Percentiles rank a stretch among this genome's conserved stretches.
Conservation (phyloP, 768 basidiomycete species). For the Mycena galericulata region DNA sequence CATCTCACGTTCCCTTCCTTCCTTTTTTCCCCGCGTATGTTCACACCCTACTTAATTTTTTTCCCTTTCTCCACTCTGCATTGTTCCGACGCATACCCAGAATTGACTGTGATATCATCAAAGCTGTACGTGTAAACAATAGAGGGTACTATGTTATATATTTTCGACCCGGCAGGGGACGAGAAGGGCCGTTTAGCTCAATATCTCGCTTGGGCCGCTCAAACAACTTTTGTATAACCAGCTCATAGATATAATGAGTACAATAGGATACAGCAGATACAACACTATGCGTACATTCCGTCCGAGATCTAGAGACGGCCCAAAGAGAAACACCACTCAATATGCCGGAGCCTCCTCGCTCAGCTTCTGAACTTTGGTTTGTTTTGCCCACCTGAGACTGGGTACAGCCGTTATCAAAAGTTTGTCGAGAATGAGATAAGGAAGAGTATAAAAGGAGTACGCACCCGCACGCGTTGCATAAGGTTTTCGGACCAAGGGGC, state of each 20-base stretch:
- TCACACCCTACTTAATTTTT: constrained; percentile 24
- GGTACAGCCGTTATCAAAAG: too few species aligned
- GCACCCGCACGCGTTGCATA: constrained; percentile 97
- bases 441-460: too few species aligned
- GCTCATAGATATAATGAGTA: too few species aligned
- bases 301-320: neutral
- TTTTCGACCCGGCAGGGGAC: too few species aligned
- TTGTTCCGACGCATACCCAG: constrained; percentile 37
- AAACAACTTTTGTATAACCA: too few species aligned
- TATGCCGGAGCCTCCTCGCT: constrained; percentile 34
- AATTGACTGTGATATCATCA: constrained; percentile 37
- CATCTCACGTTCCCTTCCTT: constrained; percentile 35
- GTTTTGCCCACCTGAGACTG: constrained; percentile 94
- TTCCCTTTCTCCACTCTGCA: constrained; percentile 22
- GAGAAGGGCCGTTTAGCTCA: too few species aligned
- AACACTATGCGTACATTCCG: neutral
- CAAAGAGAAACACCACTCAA: neutral
- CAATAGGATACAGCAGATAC: neutral
- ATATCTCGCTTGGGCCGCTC: neutral
- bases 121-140: constrained; percentile 35
- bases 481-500: constrained; percentile 94
- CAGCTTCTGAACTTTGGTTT: constrained; percentile 45
- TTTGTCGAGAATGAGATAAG: too few species aligned
- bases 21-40: neutral
- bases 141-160: constrained; percentile 35